Evolutionary conservation across 768 basidiomycete genomes (phyloP).

Genomic region (Psilocybe subaeruginosa): DNA sequence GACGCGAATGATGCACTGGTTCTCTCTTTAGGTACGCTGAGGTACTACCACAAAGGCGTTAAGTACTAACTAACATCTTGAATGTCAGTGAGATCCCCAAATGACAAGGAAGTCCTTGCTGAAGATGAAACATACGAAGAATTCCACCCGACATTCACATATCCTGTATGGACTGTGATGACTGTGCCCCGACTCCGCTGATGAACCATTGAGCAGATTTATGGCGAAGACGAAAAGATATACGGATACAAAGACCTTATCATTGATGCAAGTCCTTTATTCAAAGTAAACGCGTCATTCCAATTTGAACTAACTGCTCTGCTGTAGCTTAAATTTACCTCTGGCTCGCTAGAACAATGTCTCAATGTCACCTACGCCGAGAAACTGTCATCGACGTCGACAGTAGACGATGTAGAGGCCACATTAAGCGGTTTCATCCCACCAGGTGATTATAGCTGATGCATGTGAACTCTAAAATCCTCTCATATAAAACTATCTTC

Average conservation of each 20-base stretch:
- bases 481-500: neutral
- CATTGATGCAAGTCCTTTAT: conserved; percentile 66
- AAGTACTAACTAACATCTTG: neutral
- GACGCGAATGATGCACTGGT: conserved; percentile 79
- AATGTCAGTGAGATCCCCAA: conserved; percentile 63
- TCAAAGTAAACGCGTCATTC: neutral
- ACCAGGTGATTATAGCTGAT: conserved; percentile 46
- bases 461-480: neutral
- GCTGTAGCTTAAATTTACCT: conserved; percentile 78
- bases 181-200: neutral
- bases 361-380: conserved; percentile 69
- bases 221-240: conserved; percentile 94
- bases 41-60: neutral
- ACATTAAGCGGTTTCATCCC: conserved; percentile 80
- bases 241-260: conserved; percentile 89
- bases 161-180: conserved; percentile 63
- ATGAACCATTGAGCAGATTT: conserved; percentile 59
- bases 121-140: conserved; percentile 61
- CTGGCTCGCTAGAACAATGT: conserved; percentile 82
- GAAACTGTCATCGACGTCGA: conserved; percentile 64
- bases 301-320: neutral
- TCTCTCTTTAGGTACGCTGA: conserved; percentile 69
- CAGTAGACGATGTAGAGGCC: conserved; percentile 87
- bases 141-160: conserved; percentile 92
- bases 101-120: conserved; percentile 61